A percentile compares a stretch with the other conserved stretches of the same genome.
Conservation (phyloP, 2,329 filamentous ascomycete species). For the Ascochyta lentis region DNA sequence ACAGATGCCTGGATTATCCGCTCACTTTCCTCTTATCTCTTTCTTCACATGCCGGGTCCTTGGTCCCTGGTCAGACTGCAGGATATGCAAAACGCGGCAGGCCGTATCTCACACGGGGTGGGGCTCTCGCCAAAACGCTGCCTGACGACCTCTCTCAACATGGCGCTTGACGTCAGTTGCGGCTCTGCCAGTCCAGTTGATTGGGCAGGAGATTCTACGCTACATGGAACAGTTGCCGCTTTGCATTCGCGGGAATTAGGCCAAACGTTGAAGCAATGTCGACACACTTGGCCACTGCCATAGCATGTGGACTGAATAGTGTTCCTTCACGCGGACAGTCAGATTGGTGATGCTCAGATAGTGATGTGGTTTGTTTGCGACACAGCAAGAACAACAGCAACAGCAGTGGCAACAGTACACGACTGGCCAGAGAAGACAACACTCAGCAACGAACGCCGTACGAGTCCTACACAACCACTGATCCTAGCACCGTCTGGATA, state of each 20-base stretch:
- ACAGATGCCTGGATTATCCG: background rate
- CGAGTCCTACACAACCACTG: background rate
- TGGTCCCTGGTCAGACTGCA: conserved; percentile 13
- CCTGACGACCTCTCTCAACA: background rate
- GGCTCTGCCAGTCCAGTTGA: conserved; percentile 21
- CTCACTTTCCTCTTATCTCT: conserved; percentile 21
- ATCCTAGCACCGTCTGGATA: conserved; percentile 1
- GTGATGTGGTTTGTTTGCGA: background rate
- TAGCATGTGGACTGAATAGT: background rate
- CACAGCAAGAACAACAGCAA: background rate
- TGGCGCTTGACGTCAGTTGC: conserved; percentile 40
- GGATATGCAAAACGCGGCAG: conserved; percentile 26
- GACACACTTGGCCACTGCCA: background rate
- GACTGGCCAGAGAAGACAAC: background rate
- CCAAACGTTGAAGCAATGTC: background rate
- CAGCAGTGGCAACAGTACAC: background rate
- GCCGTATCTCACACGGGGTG: conserved; percentile 24
- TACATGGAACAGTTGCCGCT: background rate
- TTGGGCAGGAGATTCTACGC: background rate
- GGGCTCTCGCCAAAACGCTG: conserved; percentile 30
- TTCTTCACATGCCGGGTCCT: conserved; percentile 22
- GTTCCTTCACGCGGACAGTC: background rate
- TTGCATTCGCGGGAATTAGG: background rate
- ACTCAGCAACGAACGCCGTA: background rate
- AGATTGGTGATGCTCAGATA: background rate